Base-by-base conservation (phyloP, 257 asterid species). In the Fraxinus quadrangulata region DNA sequence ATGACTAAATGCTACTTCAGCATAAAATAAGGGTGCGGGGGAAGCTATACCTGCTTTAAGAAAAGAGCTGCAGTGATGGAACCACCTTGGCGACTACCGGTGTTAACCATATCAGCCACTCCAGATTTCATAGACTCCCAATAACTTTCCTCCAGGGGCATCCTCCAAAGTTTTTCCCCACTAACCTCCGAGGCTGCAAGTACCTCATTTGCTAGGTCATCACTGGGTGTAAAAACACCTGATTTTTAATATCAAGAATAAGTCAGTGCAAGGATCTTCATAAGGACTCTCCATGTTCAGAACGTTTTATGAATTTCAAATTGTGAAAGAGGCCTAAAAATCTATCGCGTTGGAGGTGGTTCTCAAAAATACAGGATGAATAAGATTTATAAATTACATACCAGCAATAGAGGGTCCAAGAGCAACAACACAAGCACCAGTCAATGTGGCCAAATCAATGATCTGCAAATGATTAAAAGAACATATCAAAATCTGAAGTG, bases 51-150 rank as follows among this genome's bases (percentile, higher is more conserved):
- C 97, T 96, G 98, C 85, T 96, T 96, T 89, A 96, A 89, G 95
- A 96, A 96, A 81, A 96, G 94, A 79, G 99, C 97, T 23, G 99
- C 99, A 0, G 92, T 90, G 81, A 96, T 96, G 31, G 98, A 88
- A 17, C 97, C 99, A 69, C 97, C 99, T 83, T 81, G 95, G 84
- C 97, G 97, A 70, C 95, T 90, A 13, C 98, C 98, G 0, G 96
- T 93, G 73, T 96, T 96, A 33, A 89, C 99, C 99, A 96, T 93
- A 84, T 96, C 99, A 59, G 98, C 99, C 75, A 93, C 96, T 54
- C 97, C 93, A 0, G 99, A 95, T 81, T 90, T 95, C 99, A 95
- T 95, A 3, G 92, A 79, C 66, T 93, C 99, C 99, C 99, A 95
- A 33, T 95, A 95, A 77, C 92, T 90, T 59, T 95, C 98, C 88